Evolutionary conservation across 2,329 filamentous ascomycete species (phyloP).

Genomic region (Phaeosphaeriaceae sp.): DNA sequence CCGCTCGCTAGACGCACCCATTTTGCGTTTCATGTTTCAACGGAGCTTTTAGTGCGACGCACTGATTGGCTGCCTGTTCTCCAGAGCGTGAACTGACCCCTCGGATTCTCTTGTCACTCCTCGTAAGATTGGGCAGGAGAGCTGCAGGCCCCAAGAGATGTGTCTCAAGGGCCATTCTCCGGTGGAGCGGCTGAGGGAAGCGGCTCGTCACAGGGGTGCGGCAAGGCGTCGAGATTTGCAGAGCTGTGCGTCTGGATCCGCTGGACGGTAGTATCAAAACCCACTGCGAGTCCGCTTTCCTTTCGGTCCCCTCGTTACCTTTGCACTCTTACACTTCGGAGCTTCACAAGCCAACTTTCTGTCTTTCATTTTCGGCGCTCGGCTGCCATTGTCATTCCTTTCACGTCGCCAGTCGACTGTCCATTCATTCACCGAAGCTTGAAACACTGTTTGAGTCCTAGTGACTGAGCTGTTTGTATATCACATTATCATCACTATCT

Average conservation of each 20-base stretch:
- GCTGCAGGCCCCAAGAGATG: slow-evolving; percentile 23
- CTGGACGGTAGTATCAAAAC: slow-evolving; percentile 32
- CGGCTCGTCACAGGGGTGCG: slow-evolving; percentile 20
- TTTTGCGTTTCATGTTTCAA: slow-evolving; percentile 43
- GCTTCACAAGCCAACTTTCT: slow-evolving; percentile 33
- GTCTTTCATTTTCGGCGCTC: slow-evolving; percentile 40
- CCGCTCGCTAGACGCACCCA: slow-evolving; percentile 23
- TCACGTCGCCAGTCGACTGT: slow-evolving; percentile 49
- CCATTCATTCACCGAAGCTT: slow-evolving; percentile 34
- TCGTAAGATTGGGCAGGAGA: slow-evolving; percentile 22
- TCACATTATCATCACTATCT: slow-evolving; percentile 27
- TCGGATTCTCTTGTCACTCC: slow-evolving; percentile 24
- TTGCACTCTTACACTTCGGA: slow-evolving; percentile 17
- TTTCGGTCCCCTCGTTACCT: slow-evolving; percentile 30
- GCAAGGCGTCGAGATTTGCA: slow-evolving; percentile 8
- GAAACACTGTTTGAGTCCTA: slow-evolving; percentile 33
- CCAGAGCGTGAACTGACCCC: slow-evolving; percentile 26
- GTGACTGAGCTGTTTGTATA: slow-evolving; percentile 36
- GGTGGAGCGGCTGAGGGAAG: slow-evolving; percentile 25
- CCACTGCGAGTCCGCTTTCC: slow-evolving; percentile 16
- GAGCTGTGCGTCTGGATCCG: slow-evolving; percentile 12
- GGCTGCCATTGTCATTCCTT: slow-evolving; percentile 40
- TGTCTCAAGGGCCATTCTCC: slow-evolving; percentile 33
- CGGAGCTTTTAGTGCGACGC: slow-evolving; percentile 8
- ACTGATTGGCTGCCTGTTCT: slow-evolving; percentile 34